These are phyloP conservation scores for Phalaenopsis aphrodite DNA, from an alignment of 106 monocot genomes.

Conservation along the genomic window DNA sequence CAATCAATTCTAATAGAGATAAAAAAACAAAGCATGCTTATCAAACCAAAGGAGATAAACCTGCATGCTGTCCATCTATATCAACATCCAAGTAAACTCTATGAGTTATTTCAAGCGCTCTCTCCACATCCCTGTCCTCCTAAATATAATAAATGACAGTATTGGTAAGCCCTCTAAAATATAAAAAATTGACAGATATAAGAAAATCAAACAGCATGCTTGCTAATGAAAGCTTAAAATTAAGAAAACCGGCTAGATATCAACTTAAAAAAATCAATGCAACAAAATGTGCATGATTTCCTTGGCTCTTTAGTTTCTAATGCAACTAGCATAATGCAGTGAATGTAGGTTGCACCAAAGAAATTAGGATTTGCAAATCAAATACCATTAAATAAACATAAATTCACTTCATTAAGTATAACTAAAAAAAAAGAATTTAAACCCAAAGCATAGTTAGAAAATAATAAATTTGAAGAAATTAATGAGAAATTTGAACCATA, in stretches of 20 bases:
- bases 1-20: not conserved
- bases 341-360: no score
- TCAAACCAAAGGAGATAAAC: conserved; percentile 19
- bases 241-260: not conserved
- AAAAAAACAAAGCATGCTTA: not conserved
- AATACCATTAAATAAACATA: no score
- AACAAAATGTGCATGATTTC: no score
- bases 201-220: not conserved
- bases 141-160: conserved; percentile 19
- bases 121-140: conserved; percentile 37
- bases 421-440: not conserved
- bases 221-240: not conserved
- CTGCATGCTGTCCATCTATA: conserved; percentile 65
- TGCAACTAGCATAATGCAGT: no score
- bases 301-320: no score
- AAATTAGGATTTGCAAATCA: no score
- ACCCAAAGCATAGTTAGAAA: not conserved
- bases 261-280: not conserved
- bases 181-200: not conserved
- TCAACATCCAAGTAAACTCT: conserved; percentile 80
- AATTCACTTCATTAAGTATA: no score
- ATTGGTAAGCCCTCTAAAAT: not conserved
- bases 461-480: not conserved
- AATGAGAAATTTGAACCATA: not conserved
- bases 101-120: conserved; percentile 66